Conservation (phyloP, 1,139 yeast species). For the Yamadazyma atlantica region DNA sequence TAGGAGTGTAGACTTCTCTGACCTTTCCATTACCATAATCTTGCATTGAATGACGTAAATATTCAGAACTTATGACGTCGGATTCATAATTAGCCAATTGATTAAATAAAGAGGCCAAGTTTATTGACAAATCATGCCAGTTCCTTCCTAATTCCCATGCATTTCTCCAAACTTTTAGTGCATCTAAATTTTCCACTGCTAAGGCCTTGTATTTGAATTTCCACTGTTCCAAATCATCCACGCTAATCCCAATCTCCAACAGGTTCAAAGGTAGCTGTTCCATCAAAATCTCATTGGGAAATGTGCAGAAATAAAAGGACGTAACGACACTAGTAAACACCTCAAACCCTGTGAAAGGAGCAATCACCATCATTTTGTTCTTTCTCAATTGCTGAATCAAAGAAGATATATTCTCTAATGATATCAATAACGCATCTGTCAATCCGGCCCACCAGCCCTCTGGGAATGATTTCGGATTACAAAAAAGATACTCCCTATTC, state of each 20-base stretch:
- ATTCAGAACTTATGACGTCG: conserved; percentile 19
- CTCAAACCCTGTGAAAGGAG: conserved; percentile 40
- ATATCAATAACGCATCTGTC: conserved; percentile 21
- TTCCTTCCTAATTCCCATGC: conserved; percentile 28
- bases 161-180: conserved; percentile 21
- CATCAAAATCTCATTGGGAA: conserved; percentile 22
- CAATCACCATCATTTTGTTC: conserved; percentile 32
- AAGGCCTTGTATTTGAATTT: conserved; percentile 18
- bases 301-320: conserved; percentile 29
- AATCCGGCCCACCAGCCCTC: conserved; percentile 30
- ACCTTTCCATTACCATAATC: conserved; percentile 28
- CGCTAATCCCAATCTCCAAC: conserved; percentile 3
- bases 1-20: conserved; percentile 16
- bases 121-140: conserved; percentile 23
- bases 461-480: conserved; percentile 29
- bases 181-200: conserved; percentile 20
- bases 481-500: conserved; percentile 34
- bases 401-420: conserved; percentile 24
- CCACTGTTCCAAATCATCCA: conserved; percentile 13
- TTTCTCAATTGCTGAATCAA: conserved; percentile 24
- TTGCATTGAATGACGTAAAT: conserved; percentile 23
- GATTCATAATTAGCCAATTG: conserved; percentile 15
- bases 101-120: conserved; percentile 20
- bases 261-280: conserved; percentile 12
- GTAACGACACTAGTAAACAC: conserved; percentile 36